Evolutionary conservation across 202 grass and related monocot species (phyloP).

Genomic region (Carex arenaria): DNA sequence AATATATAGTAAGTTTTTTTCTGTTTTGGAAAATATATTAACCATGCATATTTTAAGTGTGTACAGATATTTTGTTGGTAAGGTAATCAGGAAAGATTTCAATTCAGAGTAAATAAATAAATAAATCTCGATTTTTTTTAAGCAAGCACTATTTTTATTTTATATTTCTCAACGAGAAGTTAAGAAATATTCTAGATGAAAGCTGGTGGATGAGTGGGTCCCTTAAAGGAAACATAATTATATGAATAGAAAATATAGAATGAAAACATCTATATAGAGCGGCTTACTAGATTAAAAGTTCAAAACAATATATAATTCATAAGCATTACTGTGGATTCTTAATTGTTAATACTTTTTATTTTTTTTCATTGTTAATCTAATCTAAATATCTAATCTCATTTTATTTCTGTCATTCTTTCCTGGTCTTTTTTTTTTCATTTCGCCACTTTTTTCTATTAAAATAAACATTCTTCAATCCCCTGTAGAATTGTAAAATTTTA

Average conservation of each 20-base stretch:
- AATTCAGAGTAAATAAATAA: background rate
- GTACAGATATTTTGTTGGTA: background rate
- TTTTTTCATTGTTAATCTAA: background rate
- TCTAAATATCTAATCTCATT: background rate
- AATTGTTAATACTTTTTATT: background rate
- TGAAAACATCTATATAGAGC: background rate
- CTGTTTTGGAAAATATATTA: background rate
- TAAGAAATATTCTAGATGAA: background rate
- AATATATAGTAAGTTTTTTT: background rate
- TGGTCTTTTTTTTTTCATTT: background rate
- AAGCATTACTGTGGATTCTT: background rate
- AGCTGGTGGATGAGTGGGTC: background rate
- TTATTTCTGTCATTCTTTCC: background rate
- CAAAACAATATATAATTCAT: background rate
- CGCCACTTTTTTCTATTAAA: background rate
- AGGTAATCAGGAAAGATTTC: background rate
- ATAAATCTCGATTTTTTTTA: background rate
- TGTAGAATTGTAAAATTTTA: background rate
- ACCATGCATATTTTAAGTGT: background rate
- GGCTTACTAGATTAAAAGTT: background rate
- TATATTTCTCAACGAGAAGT: background rate
- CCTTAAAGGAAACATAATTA: background rate
- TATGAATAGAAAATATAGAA: background rate
- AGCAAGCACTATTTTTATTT: background rate
- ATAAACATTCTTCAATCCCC: background rate